Percentiles rank a stretch among this genome's conserved stretches.
phyloP scores from a whole-genome alignment of 257 asterid genomes.

The Penstemon davidsonii region DNA sequence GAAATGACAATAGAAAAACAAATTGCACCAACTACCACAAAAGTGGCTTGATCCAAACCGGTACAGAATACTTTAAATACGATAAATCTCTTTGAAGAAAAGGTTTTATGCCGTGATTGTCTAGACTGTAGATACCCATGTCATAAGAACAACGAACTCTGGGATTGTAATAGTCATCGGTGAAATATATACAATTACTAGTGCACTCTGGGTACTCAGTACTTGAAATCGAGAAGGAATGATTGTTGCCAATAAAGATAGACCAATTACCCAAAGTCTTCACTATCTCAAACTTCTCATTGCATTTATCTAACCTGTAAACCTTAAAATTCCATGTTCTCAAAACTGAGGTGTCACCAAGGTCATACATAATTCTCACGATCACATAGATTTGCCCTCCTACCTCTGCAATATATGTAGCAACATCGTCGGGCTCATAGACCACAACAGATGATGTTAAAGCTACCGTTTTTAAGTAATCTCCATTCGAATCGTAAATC shows the following conservation, averaged over 20 bases:
- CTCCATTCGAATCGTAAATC: conserved; percentile 20
- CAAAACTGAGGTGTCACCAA: conserved; percentile 13
- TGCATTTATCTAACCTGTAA: conserved; percentile 20
- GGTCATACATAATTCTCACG: conserved; percentile 24
- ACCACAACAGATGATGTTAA: conserved; percentile 9
- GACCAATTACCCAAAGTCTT: conserved; percentile 34
- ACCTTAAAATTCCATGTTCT: conserved; percentile 28
- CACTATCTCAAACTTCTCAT: conserved; percentile 29
- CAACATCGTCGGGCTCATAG: conserved; percentile 16
- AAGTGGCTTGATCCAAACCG: conserved; percentile 36
- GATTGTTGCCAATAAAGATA: conserved; percentile 27
- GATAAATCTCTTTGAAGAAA: conserved; percentile 22
- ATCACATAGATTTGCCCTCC: conserved; percentile 23
- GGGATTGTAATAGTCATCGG: conserved; percentile 27
- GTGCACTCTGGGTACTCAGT: conserved; percentile 29
- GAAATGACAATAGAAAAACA: too few species aligned
- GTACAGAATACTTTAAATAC: conserved; percentile 16
- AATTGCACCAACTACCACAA: conserved; percentile 12
- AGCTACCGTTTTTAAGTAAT: conserved; percentile 25
- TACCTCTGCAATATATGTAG: conserved; percentile 31
- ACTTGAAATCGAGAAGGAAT: conserved; percentile 27
- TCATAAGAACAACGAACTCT: conserved; percentile 13
- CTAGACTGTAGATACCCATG: conserved; percentile 29
- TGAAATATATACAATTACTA: conserved; percentile 35
- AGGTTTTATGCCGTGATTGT: conserved; percentile 19